Base-by-base conservation (phyloP, 139 green algal species). In the Picochlorum sp. region DNA sequence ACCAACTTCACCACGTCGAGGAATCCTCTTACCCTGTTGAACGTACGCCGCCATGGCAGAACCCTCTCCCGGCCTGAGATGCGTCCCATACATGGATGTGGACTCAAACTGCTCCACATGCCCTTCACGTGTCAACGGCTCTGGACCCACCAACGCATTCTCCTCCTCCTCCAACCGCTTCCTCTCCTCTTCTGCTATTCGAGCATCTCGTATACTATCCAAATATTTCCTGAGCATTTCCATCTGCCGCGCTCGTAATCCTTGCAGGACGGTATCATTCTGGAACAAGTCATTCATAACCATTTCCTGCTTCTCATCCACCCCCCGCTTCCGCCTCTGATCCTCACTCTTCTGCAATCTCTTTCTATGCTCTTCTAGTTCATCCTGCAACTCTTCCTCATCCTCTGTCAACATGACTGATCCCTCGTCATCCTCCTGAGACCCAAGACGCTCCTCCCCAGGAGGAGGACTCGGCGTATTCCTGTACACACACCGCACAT, bases 1-100 rank as follows among this genome's bases (percentile, higher is more conserved):
- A 21, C 93, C 93, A 4, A 98, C 85, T 77, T 98, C 92, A 66
- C 93, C 93, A 73, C 93, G 83, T 15, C 92, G 83, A 4, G 92
- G 92, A 64, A 98, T 98, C 68, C 92, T 87, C 78, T 97, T 88
- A 64, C 92, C 92, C 41, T 75, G 82, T 57, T 90, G 79, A 44
- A 97, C 90, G 67, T 88, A 98, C 38, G 85, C 83, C 28, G 92
- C 88, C 87, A 98, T 98, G 31, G 86, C 86, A 18, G 49, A 52
- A 15, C 81, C 83, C 74, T 90, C 83, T 18, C 81, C 83, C n/a
- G 85, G 85, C 45, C 73, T 73, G 60, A 91, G 62, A 51, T 79
- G 75, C 2, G 74, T 78, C 24, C 85, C 83, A 38, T 83, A 88
- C 65, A 83, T 75, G 15, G 70, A 75, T 21, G 60, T 45, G 8